Evolutionary conservation across 176 grass and related monocot species (phyloP).

Genomic region (Eremochloa ophiuroides): DNA sequence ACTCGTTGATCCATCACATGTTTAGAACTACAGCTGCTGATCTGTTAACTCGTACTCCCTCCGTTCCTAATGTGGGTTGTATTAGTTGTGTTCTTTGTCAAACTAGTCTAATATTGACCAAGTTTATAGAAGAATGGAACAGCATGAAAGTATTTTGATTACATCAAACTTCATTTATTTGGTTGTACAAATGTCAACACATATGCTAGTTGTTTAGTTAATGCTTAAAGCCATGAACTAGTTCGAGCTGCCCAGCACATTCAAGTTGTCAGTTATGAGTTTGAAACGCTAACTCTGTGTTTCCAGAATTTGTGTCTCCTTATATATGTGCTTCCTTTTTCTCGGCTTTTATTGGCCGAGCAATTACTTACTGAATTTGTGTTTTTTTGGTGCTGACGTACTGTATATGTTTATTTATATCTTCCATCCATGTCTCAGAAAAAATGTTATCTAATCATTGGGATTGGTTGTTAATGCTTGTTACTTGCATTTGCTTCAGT

Average conservation of each 20-base stretch:
- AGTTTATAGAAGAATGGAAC: too few species aligned
- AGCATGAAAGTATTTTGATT: too few species aligned
- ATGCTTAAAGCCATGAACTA: not conserved
- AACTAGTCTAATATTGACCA: too few species aligned
- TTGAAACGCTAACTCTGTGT: not conserved
- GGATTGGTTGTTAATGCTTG: too few species aligned
- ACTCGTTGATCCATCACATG: not conserved
- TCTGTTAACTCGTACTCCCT: not conserved
- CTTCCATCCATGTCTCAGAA: too few species aligned
- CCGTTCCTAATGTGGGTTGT: too few species aligned
- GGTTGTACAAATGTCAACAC: too few species aligned
- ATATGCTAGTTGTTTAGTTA: not conserved
- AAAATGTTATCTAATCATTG: too few species aligned
- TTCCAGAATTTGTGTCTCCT: not conserved
- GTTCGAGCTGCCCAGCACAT: not conserved
- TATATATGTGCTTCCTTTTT: not conserved
- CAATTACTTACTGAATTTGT: not conserved
- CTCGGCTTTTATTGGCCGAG: not conserved
- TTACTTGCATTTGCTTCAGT: too few species aligned
- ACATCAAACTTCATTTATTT: too few species aligned
- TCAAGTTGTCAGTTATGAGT: not conserved
- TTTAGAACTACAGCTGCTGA: not conserved
- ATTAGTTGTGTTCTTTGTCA: too few species aligned
- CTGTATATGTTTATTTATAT: not conserved
- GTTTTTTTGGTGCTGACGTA: too few species aligned